Evolutionary conservation across 192 early-diverging fungal species (phyloP), one percentile per base, ranked within the genome.

Genomic region (Coemansia sp.): DNA sequence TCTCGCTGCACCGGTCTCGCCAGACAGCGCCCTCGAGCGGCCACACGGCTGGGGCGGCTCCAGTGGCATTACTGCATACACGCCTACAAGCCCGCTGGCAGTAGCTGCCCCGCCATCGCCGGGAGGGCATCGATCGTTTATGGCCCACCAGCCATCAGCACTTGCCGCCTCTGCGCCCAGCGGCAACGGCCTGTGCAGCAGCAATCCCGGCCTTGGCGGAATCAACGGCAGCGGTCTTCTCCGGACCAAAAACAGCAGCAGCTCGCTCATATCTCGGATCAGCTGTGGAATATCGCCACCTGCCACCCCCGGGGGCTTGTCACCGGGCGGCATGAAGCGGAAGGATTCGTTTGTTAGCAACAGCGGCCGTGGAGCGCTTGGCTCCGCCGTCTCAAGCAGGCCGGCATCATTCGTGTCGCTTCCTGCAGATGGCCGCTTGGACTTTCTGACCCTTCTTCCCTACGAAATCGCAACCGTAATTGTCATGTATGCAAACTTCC

Each of bases 401-500:
- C n/a, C n/a, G n/a, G n/a, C n/a, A n/a, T n/a, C n/a, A n/a, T n/a
- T n/a, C n/a, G n/a, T n/a, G n/a, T 47, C 46, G 32, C 32, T 22
- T 4, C 23, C 34, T 30, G 30, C 35, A 0, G 49, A 64, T 11
- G 65, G 60, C 9, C 39, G 29, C 9, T 33, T 75, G 75, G 86
- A 87, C 55, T 80, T 85, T 52, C 67, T 87, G 1, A 67, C 70
- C 23, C 68, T 53, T 17, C 78, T 94, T 1, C 91, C 91, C 1
- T 77, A 77, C 41, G 91, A 94, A 57, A 73, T 94, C 14, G 85
- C 83, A 3, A 57, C 81, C 24, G 76, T 82, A 18, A 82, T 92
- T 24, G 74, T 91, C 2, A 66, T 78, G 9, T 81, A 80, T 64
- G 59, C 81, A 9, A 81, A 87, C 50, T 75, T 79, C 35, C 65